Percentiles rank a stretch among this genome's conserved stretches.
Evolutionary conservation across 495 filamentous ascomycete species (phyloP).

Genomic region (Hypoxylon cercidicola): DNA sequence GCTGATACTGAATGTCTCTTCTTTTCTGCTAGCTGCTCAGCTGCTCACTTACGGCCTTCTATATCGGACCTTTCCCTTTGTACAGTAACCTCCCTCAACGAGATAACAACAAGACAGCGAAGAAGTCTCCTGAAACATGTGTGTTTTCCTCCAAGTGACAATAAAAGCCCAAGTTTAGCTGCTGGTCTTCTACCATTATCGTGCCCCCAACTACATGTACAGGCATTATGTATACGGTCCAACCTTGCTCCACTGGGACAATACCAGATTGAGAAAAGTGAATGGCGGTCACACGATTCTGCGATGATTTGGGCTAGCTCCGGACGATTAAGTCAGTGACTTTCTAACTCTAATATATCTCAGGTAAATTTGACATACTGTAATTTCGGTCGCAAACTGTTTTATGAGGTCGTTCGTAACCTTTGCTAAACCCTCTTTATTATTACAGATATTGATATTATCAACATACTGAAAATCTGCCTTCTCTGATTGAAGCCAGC

Average conservation of each 20-base stretch:
- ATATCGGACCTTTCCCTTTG: background rate
- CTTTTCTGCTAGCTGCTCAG: too few species aligned
- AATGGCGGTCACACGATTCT: constrained; percentile 19
- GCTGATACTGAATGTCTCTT: too few species aligned
- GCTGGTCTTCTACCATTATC: background rate
- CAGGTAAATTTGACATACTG: constrained; percentile 4
- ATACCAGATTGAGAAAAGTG: constrained; percentile 9
- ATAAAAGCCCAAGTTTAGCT: background rate
- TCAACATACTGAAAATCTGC: constrained; percentile 14
- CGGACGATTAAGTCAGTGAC: background rate
- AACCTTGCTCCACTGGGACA: constrained; percentile 11
- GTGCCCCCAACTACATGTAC: background rate
- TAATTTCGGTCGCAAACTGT: constrained; percentile 11
- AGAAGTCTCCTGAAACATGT: constrained; percentile 8
- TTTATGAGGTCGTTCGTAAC: background rate
- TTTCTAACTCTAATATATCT: background rate
- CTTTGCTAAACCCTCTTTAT: background rate
- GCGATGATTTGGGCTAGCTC: background rate
- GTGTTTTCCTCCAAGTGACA: constrained; percentile 5
- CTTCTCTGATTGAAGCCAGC: constrained; percentile 6
- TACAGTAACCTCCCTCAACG: background rate
- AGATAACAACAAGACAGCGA: constrained; percentile 15
- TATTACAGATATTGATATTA: constrained; percentile 14
- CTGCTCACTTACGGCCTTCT: too few species aligned
- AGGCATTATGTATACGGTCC: constrained; percentile 16